phyloP scores from a whole-genome alignment of 164 flowering plant genomes.

The Nymphaea thermarum region DNA sequence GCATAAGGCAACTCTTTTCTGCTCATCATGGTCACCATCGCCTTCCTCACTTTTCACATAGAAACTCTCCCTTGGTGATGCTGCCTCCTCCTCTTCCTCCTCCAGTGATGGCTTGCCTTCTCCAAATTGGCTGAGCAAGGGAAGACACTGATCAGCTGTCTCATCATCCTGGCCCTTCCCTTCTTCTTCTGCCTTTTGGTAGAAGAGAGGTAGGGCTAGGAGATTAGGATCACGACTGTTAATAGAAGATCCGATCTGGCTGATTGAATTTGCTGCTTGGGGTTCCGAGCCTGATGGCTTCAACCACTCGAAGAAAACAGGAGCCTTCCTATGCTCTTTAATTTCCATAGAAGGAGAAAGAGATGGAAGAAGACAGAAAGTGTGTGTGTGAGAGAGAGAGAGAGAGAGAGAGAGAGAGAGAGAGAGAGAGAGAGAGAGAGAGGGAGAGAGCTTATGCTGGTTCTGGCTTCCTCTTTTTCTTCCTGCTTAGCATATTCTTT shows the following conservation, averaged over 20 bases:
- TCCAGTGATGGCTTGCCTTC: conserved; percentile 20
- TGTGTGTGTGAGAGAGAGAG: no score
- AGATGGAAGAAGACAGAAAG: neutral
- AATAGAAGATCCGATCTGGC: conserved; percentile 3
- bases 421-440: conserved; percentile 2
- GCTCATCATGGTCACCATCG: conserved; percentile 18
- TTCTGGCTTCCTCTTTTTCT: neutral
- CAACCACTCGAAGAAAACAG: conserved; percentile 68
- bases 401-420: conserved; percentile 2
- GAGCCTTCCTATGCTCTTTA: neutral
- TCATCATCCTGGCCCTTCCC: conserved; percentile 7
- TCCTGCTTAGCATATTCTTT: neutral
- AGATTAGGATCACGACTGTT: conserved; percentile 3
- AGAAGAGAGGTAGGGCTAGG: conserved; percentile 15
- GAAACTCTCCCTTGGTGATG: conserved; percentile 5
- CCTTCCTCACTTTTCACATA: conserved; percentile 21
- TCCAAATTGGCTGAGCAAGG: conserved; percentile 42
- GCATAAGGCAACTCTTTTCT: conserved; percentile 39
- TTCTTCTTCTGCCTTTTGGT: conserved; percentile 10
- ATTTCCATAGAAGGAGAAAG: neutral
- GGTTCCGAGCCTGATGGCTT: conserved; percentile 29
- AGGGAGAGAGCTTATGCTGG: neutral
- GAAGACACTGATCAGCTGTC: conserved; percentile 27
- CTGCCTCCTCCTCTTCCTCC: conserved; percentile 18
- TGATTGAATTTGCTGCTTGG: conserved; percentile 7